These are phyloP conservation scores for Boletus semigastroideus DNA, from an alignment of 1,284 basidiomycete genomes.

Conservation along the genomic window DNA sequence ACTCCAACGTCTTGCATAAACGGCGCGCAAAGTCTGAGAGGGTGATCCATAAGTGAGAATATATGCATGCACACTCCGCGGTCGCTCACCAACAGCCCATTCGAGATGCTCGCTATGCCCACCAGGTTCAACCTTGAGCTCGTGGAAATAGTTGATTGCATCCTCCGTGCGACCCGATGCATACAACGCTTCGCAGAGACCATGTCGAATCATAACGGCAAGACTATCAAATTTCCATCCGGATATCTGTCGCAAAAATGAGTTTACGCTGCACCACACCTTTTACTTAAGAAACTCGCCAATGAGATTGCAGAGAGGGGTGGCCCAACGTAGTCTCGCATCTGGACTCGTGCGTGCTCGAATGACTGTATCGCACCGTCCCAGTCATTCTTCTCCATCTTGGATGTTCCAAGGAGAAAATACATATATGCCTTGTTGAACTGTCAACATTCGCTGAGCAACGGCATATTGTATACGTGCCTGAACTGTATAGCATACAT, in stretches of 20 bases:
- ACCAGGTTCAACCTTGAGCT: neutral
- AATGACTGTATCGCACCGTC: neutral
- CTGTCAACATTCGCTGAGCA: neutral
- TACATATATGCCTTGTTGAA: neutral
- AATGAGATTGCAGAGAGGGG: neutral
- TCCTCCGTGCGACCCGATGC: neutral
- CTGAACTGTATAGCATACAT: neutral
- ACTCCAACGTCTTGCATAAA: neutral
- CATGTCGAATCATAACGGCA: neutral
- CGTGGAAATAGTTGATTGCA: neutral
- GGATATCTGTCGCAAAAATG: neutral
- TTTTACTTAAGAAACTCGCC: neutral
- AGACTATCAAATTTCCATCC: conserved; percentile 7
- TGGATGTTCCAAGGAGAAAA: neutral
- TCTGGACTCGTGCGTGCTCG: neutral
- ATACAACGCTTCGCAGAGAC: conserved; percentile 1
- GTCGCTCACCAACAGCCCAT: too few relatives aligned
- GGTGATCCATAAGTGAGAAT: neutral
- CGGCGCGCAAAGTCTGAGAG: neutral
- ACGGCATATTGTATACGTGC: neutral
- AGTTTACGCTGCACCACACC: too few relatives aligned
- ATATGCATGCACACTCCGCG: too few relatives aligned
- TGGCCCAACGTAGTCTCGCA: neutral
- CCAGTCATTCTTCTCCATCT: neutral
- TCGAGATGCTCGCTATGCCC: neutral